Evolutionary conservation across 78 protist genomes (phyloP), one percentile per base, ranked within the genome.

Genomic region (Dictyostelium purpureum): DNA sequence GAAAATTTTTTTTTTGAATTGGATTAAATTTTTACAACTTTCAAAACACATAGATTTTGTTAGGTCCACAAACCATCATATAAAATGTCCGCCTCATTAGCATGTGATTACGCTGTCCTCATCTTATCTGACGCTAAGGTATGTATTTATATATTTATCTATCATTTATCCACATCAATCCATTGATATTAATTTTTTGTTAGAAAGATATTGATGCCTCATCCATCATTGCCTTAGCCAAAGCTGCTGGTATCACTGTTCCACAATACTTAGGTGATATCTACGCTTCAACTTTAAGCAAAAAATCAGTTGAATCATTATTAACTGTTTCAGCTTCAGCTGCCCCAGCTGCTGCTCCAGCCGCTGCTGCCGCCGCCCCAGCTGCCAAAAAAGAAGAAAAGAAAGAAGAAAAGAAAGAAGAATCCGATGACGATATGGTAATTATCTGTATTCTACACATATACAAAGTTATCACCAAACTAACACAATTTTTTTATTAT

Each of bases 351-450:
- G 69, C 79, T 16, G 79, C 79, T 79, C 77, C 88, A 18, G 77
- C 88, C 6, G 89, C 78, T 42, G 74, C 90, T 35, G 70, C 77
- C 59, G 47, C 49, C 11, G 67, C 63, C 11, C 71, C 59, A 2
- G 63, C 66, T 4, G 37, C 67, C 18, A 70, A 70, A 40, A 57
- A 70, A 51, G 80, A 24, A 1, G 80, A n/a, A n/a, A n/a, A n/a
- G n/a, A n/a, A 24, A 6, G 89, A 66, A 47, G 77, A 82, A 54
- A 82, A 82, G 90, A 70, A 82, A 75, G 90, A 70, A 40, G 78
- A 67, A 54, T 67, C 78, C 2, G 90, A 82, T 33, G 87, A 78
- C 73, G 89, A 80, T 67, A 80, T 80, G 89, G 89, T 80, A 35
- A 42, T 65, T 67, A 24, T 37, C 6, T 9, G 2, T 19, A 37